Evolutionary conservation across 371 early-diverging fungal genomes (phyloP).

Genomic region (Mucor indicus): DNA sequence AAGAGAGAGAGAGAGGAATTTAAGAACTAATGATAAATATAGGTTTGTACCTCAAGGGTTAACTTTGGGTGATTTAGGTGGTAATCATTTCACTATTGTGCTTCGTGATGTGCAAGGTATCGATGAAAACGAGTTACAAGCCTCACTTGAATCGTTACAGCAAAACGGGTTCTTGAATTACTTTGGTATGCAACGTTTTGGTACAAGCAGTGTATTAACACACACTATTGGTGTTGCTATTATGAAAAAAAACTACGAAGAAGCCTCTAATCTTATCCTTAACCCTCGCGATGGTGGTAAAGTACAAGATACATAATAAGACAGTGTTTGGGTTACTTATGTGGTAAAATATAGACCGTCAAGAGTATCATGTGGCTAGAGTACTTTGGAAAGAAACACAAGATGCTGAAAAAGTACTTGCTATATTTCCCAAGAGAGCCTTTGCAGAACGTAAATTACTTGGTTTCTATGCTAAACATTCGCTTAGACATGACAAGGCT

Average conservation of each 20-base stretch:
- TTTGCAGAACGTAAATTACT: conserved; percentile 77
- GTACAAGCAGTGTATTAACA: conserved; percentile 81
- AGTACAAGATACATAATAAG: background rate
- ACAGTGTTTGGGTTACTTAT: background rate
- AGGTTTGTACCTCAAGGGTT: conserved; percentile 60
- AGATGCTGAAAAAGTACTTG: conserved; percentile 61
- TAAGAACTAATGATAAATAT: background rate
- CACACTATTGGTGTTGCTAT: conserved; percentile 85
- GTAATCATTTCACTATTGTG: conserved; percentile 88
- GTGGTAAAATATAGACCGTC: conserved; percentile 39
- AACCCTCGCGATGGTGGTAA: conserved; percentile 70
- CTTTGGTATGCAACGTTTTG: conserved; percentile 99
- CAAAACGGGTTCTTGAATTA: conserved; percentile 94
- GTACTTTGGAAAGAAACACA: conserved; percentile 62
- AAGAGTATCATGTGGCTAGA: conserved; percentile 63
- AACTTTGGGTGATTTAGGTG: conserved; percentile 80
- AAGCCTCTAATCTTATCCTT: conserved; percentile 79
- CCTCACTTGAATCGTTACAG: conserved; percentile 61
- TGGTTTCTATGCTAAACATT: conserved; percentile 39
- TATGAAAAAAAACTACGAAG: conserved; percentile 72
- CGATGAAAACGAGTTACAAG: conserved; percentile 41
- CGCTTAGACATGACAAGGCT: conserved; percentile 59
- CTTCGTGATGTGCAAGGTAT: conserved; percentile 51
- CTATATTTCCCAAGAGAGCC: conserved; percentile 67
- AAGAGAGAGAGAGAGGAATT: background rate